phyloP scores from a whole-genome alignment of 306 rosid genomes.

The Cucumis sativus region Cucumber_9930_V3 NC_026657.2:12073501-12074000 shows the following conservation, averaged over 20 bases:
- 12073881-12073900: constrained; percentile 89
- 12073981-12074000: constrained; percentile 61
- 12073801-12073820: neutral
- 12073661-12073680: neutral
- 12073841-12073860: neutral
- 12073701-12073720: neutral
- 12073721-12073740: neutral
- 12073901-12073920: constrained; percentile 64
- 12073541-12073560: neutral
- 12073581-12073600: neutral
- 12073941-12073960: constrained; percentile 79
- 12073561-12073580: neutral
- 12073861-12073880: constrained; percentile 35
- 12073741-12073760: neutral
- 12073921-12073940: constrained; percentile 70
- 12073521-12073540: constrained; percentile 27
- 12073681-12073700: neutral
- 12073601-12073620: neutral
- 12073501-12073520: constrained; percentile 61
- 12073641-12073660: neutral
- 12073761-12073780: neutral
- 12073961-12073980: constrained; percentile 93
- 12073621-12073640: neutral
- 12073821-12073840: neutral
- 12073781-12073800: neutral